Evolutionary conservation across 2,329 filamentous ascomycete species (phyloP).

Genomic region (Aspergillus pseudotamarii): DNA sequence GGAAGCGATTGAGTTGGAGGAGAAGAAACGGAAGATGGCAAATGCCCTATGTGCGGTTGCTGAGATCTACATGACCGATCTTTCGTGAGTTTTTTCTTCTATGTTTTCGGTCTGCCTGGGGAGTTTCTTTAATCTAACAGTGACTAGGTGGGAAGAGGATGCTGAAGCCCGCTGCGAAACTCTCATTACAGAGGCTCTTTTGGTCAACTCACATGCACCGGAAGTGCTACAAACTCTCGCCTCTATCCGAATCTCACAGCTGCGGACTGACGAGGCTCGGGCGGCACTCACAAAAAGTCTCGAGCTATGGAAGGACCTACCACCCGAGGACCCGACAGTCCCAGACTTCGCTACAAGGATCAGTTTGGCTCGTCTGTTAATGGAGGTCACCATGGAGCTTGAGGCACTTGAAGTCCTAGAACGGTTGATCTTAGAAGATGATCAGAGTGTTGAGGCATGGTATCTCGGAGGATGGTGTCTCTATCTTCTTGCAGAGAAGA

Average conservation of each 20-base stretch:
- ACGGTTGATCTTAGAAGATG: slow-evolving; percentile 81
- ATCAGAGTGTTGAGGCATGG: slow-evolving; percentile 93
- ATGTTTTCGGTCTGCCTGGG: background rate
- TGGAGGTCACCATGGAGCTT: slow-evolving; percentile 85
- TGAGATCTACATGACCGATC: slow-evolving; percentile 98
- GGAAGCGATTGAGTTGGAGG: slow-evolving; percentile 54
- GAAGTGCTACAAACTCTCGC: slow-evolving; percentile 96
- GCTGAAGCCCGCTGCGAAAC: slow-evolving; percentile 86
- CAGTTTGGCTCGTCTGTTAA: slow-evolving; percentile 78
- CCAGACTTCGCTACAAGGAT: slow-evolving; percentile 87
- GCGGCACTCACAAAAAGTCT: slow-evolving; percentile 78
- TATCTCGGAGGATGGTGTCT: slow-evolving; percentile 95
- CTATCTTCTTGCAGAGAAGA: slow-evolving; percentile 64
- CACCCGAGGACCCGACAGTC: slow-evolving; percentile 69
- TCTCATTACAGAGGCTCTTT: slow-evolving; percentile 85
- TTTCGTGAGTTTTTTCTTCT: slow-evolving; percentile 62
- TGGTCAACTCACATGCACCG: slow-evolving; percentile 77
- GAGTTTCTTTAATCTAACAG: slow-evolving; percentile 15
- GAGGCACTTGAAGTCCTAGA: slow-evolving; percentile 85
- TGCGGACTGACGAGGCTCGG: slow-evolving; percentile 74
- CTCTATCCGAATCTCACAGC: slow-evolving; percentile 89
- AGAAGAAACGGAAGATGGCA: slow-evolving; percentile 80
- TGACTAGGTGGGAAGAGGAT: slow-evolving; percentile 72
- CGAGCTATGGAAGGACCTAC: slow-evolving; percentile 78
- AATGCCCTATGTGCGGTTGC: slow-evolving; percentile 91